These are phyloP conservation scores for Penicillium sp. DNA, from an alignment of 2,329 filamentous ascomycete genomes.

Conservation along the genomic window DNA sequence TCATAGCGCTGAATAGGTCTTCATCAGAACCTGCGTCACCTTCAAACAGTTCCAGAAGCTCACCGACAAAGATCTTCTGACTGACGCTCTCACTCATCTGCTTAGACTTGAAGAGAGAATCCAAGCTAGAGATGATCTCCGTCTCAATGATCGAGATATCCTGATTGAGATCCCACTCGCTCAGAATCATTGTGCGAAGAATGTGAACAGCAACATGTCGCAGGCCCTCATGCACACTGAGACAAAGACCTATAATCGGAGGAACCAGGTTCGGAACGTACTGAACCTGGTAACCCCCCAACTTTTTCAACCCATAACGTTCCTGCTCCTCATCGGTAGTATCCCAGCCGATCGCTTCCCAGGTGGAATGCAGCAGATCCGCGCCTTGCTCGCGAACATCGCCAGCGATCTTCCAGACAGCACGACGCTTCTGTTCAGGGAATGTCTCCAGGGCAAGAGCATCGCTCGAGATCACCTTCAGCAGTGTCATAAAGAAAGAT, in stretches of 20 bases:
- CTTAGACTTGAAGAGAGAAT: conserved; percentile 85
- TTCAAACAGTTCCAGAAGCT: conserved; percentile 78
- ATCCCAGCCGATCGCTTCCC: conserved; percentile 98
- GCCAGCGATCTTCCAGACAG: conserved; percentile 98
- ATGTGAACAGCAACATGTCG: conserved; percentile 89
- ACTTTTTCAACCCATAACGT: conserved; percentile 74
- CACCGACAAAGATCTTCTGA: conserved; percentile 87
- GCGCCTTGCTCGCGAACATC: conserved; percentile 92
- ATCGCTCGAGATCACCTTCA: conserved; percentile 85
- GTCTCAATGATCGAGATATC: conserved; percentile 89
- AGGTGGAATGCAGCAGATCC: conserved; percentile 76
- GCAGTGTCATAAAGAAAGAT: conserved; percentile 81
- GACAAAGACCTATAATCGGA: conserved; percentile 87
- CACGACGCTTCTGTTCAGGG: conserved; percentile 90
- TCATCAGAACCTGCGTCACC: conserved; percentile 68
- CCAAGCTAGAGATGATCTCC: conserved; percentile 92
- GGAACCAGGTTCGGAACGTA: conserved; percentile 91
- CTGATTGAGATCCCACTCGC: conserved; percentile 94
- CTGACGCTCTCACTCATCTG: conserved; percentile 82
- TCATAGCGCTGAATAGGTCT: conserved; percentile 70
- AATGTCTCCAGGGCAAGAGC: conserved; percentile 91
- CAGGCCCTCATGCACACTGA: conserved; percentile 91
- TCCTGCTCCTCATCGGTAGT: conserved; percentile 73
- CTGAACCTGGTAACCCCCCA: conserved; percentile 97
- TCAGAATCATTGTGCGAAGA: conserved; percentile 95